Evolutionary conservation across 176 grass and related monocot species (phyloP), one percentile per base, ranked within the genome.

Genomic region (Coix lacrymajobi): DNA sequence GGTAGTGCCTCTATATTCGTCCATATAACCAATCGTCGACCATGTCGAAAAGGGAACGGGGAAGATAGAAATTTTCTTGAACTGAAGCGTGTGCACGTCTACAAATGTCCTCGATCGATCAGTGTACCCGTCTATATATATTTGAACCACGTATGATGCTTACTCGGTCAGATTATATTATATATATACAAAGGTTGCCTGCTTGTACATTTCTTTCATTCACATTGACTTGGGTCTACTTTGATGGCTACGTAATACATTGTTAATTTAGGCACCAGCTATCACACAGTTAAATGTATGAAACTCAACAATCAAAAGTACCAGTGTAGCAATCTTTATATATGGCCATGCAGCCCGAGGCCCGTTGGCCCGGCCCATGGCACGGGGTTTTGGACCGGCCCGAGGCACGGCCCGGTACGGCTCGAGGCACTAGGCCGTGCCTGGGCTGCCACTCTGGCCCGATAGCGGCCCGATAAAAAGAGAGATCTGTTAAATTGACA

Each of bases 181-280:
- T 10, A 63, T 10, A 63, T 62, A 62, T 29, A 44, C 11, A 58
- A 57, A 43, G 9, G 54, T 39, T 67, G 46, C 52, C 0, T 51
- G 40, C 41, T 69, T 52, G 65, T 40, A 17, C 34, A 34, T 75
- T 36, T 75, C 62, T 1, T 1, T 10, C 30, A 45, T n/a, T 64
- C 30, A 45, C 51, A 70, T 46, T 82, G 79, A 82, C 71, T 11
- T 45, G 51, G 39, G 79, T 87, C 70, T 63, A 40, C 22, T 36
- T 43, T 69, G 63, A 77, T 82, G 39, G 85, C 7, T 62, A 73
- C 58, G 33, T 10, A 44, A 32, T 8, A 64, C 15, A 10, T 71
- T 72, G 22, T 34, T 36, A 67, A 48, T 19, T 20, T 8, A 66
- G 41, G 10, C 16, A 67, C 31, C 12, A 54, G 0, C 39, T 29